Base-by-base conservation (phyloP, 768 basidiomycete genomes). In the Pleurotus platypus region DNA sequence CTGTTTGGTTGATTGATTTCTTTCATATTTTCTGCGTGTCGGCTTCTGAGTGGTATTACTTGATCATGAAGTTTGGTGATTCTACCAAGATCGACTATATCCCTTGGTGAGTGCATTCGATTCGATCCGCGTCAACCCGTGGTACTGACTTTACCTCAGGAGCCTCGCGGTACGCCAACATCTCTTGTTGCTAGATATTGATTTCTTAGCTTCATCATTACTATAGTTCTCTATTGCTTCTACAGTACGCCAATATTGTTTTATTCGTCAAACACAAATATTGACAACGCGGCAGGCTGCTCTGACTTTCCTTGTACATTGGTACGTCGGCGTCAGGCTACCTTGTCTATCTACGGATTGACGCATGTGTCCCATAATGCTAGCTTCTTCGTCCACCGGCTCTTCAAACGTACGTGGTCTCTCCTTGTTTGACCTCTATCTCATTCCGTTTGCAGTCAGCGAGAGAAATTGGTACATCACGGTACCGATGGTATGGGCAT, bases 341-440 rank as follows among this genome's bases (percentile, higher is more conserved):
- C 8, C 30, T 35, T 35, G 30, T 35, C 30, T 35, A 35, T 35
- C 8, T 35, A 11, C 9, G 8, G 30, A 2, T 11, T 26, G 24
- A 26, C 24, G 24, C 11, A 8, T 35, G 30, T 8, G 13, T 26
- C 18, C 12, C 38, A 7, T 24, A 5, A 6, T 3, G 12, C 1
- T 56, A 76, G 71, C 27, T 74, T 74, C 66, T 72, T 75, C 45
- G 71, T 72, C 13, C 69, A 71, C 43, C 63, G 77, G 7, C 74
- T 78, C 22, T 73, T 69, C 57, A 67, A 66, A 62, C 61, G 77
- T 77, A 58, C 51, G 75, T 66, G 42, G 12, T 27, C 35, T 0
- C n/a, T n/a, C 15, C 13, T 18, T n/a, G 27, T n/a, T 12, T 24
- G n/a, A 46, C 5, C 2, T 35, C 11, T 30, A 24, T 9, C 20